Evolutionary conservation across 306 rosid species (phyloP).

Genomic region (Biancaea sappan): DNA sequence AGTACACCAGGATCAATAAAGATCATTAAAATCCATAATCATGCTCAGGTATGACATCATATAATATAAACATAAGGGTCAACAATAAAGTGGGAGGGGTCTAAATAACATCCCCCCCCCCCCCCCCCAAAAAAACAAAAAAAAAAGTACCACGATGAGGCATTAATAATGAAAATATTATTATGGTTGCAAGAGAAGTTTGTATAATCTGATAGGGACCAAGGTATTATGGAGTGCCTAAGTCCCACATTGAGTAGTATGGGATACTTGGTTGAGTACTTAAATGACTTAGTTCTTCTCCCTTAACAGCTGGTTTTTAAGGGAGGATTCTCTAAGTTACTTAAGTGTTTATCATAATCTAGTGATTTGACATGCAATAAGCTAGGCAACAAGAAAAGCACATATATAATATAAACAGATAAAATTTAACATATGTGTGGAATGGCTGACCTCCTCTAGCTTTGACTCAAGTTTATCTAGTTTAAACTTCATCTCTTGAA

Average conservation of each 20-base stretch:
- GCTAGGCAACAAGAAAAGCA: slow-evolving; percentile 21
- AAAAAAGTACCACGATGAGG: slow-evolving; percentile 1
- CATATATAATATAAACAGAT: slow-evolving; percentile 13
- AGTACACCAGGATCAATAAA: neutral
- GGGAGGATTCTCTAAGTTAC: too few species aligned
- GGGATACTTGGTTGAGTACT: too few species aligned
- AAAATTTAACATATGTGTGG: slow-evolving; percentile 11
- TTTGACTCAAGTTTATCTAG: slow-evolving; percentile 70
- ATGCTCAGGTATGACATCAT: neutral
- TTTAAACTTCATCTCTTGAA: slow-evolving; percentile 79
- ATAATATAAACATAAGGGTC: slow-evolving; percentile 3
- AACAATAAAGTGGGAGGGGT: neutral
- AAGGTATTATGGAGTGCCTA: too few species aligned
- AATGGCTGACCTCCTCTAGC: slow-evolving; percentile 73
- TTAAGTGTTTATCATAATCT: too few species aligned
- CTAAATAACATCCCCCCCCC: slow-evolving; percentile 5
- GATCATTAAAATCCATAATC: slow-evolving; percentile 15
- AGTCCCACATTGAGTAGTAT: too few species aligned
- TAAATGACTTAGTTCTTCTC: too few species aligned
- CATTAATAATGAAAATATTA: slow-evolving; percentile 25
- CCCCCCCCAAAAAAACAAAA: neutral
- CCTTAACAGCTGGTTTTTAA: too few species aligned
- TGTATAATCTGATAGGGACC: too few species aligned
- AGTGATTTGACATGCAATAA: slow-evolving; percentile 21
- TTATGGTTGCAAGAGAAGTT: slow-evolving; percentile 13